Evolutionary conservation across 1,284 basidiomycete species (phyloP), one percentile per base, ranked within the genome.

Genomic region (Boletus sp.): DNA sequence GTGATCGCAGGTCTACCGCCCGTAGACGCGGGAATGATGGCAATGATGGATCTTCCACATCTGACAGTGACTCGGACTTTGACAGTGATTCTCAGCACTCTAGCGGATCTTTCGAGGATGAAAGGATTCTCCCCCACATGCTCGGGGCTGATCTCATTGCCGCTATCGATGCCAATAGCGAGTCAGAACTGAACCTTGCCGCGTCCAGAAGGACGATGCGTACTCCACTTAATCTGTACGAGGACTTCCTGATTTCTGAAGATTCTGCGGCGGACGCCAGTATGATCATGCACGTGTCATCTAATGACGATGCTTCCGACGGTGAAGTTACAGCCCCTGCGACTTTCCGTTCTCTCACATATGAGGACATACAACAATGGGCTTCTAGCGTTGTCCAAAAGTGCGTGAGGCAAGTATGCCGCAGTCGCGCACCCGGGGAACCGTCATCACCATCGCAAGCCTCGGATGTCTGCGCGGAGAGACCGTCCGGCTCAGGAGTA

Each of bases 381-480:
- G 59, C 54, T 25, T 52, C 59, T 1, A 51, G 59, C 4, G 59
- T 61, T 5, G 59, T 65, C 39, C 59, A 60, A 29, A 64, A 62
- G 41, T 64, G 54, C 17, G 51, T 44, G 16, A 44, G 49, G 35
- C 56, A 62, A 26, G 59, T 56, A 30, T 51, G 46, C 25, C 54
- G 38, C 26, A 46, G 33, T 26, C 62, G 30, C 29, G 27, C 36
- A 23, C 23, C 23, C 0, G 35, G 22, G n/a, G 44, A 49, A 9
- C 59, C 57, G 36, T 46, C 13, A 1, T 66, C 60, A 17, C 61
- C 63, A 8, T 62, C 63, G 25, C 63, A 61, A 20, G 50, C 34
- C 5, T 61, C 63, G 34, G 63, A 66, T 12, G 41, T 62, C 20
- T 61, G 60, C n/a, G 61, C 63, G 16, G 60, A 61, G 49, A 62